phyloP scores from a whole-genome alignment of 1,139 yeast species.

The Wickerhamomyces sp. region DNA sequence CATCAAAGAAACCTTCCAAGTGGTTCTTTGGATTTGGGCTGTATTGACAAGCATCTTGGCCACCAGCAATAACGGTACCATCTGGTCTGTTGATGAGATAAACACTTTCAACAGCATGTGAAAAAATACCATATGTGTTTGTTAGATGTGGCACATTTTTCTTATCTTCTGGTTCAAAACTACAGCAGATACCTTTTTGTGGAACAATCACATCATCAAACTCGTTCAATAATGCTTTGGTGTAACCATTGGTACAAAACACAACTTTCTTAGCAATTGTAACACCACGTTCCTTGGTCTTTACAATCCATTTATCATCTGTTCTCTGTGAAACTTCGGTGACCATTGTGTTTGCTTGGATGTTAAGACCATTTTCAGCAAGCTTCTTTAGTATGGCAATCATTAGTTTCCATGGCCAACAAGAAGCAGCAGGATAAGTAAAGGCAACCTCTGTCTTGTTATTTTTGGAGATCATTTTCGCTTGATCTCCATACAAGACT shows the following conservation, averaged over 20 bases:
- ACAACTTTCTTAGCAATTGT: conserved; percentile 31
- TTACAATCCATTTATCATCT: conserved; percentile 21
- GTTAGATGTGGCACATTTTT: conserved; percentile 17
- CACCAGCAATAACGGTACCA: conserved; percentile 20
- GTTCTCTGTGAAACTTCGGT: conserved; percentile 17
- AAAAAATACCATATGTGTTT: conserved; percentile 17
- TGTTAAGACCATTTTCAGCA: conserved; percentile 29
- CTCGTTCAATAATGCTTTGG: conserved; percentile 26
- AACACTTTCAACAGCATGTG: conserved; percentile 9
- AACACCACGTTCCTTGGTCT: conserved; percentile 30
- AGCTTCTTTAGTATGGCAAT: conserved; percentile 27
- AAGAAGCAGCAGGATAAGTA: conserved; percentile 34
- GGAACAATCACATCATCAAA: conserved; percentile 16
- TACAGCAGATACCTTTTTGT: conserved; percentile 14
- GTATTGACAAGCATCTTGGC: conserved; percentile 8
- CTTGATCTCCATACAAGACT: conserved; percentile 14
- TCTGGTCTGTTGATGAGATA: conserved; percentile 19
- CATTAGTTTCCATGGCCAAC: conserved; percentile 38
- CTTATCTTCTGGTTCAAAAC: conserved; percentile 14
- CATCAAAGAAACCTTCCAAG: conserved; percentile 8
- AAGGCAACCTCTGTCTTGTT: conserved; percentile 23
- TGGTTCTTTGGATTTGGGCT: conserved; percentile 7
- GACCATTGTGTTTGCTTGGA: conserved; percentile 38
- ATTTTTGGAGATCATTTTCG: conserved; percentile 13
- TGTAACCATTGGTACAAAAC: conserved; percentile 38